phyloP scores from a whole-genome alignment of 129 eudicot genomes.

The Flaveria robusta region DNA sequence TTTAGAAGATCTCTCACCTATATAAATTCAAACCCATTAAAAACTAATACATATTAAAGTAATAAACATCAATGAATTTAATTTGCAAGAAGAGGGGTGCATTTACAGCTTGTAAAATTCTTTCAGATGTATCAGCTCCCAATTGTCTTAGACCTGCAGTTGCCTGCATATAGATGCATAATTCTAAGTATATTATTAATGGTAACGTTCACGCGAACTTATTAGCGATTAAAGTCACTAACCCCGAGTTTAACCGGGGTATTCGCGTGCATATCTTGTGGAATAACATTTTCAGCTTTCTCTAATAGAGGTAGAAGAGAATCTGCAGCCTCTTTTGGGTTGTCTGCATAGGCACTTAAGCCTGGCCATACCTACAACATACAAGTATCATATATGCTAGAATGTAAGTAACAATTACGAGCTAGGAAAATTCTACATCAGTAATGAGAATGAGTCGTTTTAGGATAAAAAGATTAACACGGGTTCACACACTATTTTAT shows the following conservation, averaged over 20 bases:
- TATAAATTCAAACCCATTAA: slow-evolving; percentile 18
- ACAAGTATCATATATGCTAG: background rate
- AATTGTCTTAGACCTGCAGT: slow-evolving; percentile 94
- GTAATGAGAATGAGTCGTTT: background rate
- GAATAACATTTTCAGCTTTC: slow-evolving; percentile 70
- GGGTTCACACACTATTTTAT: too few species aligned
- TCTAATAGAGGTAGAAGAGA: slow-evolving; percentile 67
- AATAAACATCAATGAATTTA: background rate
- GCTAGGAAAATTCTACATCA: background rate
- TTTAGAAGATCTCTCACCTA: slow-evolving; percentile 77
- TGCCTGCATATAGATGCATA: slow-evolving; percentile 56
- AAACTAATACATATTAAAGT: slow-evolving; percentile 3
- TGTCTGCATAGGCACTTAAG: slow-evolving; percentile 64
- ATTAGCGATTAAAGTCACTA: slow-evolving; percentile 39
- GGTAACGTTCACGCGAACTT: slow-evolving; percentile 12
- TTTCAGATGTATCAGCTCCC: slow-evolving; percentile 81
- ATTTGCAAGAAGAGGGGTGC: background rate
- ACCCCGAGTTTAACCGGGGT: slow-evolving; percentile 99
- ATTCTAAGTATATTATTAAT: slow-evolving; percentile 3
- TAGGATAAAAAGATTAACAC: background rate
- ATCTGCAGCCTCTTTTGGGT: slow-evolving; percentile 81
- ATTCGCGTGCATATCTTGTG: slow-evolving; percentile 49
- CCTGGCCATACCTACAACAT: slow-evolving; percentile 69
- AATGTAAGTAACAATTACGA: slow-evolving; percentile 15
- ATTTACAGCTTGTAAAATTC: slow-evolving; percentile 84